Base-by-base conservation (phyloP, 345 rosid species). In the Rhodomyrtus tomentosa region DNA sequence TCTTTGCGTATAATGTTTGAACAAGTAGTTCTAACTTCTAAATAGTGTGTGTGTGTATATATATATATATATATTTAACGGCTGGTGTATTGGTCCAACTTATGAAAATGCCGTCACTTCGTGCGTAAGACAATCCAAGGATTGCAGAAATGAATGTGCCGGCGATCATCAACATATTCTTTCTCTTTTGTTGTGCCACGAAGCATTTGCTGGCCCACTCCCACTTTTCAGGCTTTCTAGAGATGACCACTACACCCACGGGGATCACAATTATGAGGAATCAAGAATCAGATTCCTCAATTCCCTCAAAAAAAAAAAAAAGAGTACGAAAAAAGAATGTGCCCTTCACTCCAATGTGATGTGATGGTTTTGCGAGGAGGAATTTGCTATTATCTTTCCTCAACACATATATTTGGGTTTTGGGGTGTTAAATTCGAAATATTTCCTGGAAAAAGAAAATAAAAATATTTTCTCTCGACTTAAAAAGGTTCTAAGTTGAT, bases 31-130 rank as follows among this genome's bases (percentile, higher is more conserved):
- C 22, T 29, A 36, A 58, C 15, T 58, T 32, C 22, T 29, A 36
- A 9, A 4, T 68, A 4, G 20, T 0, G 1, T 36, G 18, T 9
- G 1, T 1, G 1, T 0, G 45, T 62, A 15, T 9, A 29, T 62
- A n/a, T n/a, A n/a, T n/a, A n/a, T n/a, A n/a, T n/a, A n/a, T n/a
- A n/a, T n/a, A n/a, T n/a, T n/a, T n/a, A n/a, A n/a, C n/a, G n/a
- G n/a, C n/a, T n/a, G n/a, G n/a, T n/a, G n/a, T n/a, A n/a, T 3
- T 9, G 7, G 7, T 29, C 73, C 38, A 15, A 29, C 11, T 9
- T 21, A 62, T 62, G 21, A 68, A 68, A 36, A 68, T 32, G 76
- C 24, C 76, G 1, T 4, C 7, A 16, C 42, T 18, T 62, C 20
- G 20, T 27, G 38, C 7, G 38, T 27, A 7, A 27, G 72, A 36